Percentiles rank a stretch among this genome's conserved stretches.
Evolutionary conservation across 2,329 filamentous ascomycete genomes (phyloP).

Genomic region (Canariomyces notabilis): DNA sequence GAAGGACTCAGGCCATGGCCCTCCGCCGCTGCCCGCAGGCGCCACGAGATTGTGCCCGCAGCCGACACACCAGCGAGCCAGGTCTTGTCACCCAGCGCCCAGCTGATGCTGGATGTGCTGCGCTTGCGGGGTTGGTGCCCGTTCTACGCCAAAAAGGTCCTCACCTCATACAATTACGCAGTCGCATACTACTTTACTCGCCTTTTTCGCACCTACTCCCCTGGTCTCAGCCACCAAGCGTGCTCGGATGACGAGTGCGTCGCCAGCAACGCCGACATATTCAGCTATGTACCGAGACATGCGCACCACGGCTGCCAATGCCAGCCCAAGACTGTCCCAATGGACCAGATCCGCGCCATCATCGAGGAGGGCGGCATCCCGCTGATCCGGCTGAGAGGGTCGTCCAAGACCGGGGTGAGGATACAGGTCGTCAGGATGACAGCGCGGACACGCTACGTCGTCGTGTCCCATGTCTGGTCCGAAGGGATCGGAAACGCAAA

Average conservation of each 20-base stretch:
- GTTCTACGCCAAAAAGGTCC: constrained; percentile 18
- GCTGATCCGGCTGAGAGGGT: constrained; percentile 13
- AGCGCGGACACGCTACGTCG: constrained; percentile 15
- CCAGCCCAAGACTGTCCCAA: constrained; percentile 16
- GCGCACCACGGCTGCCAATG: constrained; percentile 18
- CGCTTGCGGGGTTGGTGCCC: constrained; percentile 22
- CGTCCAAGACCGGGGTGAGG: constrained; percentile 8
- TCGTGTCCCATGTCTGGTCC: constrained; percentile 20
- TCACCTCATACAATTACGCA: constrained; percentile 19
- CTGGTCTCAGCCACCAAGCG: constrained; percentile 11
- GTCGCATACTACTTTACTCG: constrained; percentile 21
- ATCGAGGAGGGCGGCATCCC: constrained; percentile 19
- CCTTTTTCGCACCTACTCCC: constrained; percentile 16
- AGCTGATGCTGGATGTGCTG: constrained; percentile 21
- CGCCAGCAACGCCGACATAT: constrained; percentile 19
- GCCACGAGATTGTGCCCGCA: constrained; percentile 14
- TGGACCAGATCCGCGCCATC: constrained; percentile 20
- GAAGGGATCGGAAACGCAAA: constrained; percentile 20
- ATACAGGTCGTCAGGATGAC: constrained; percentile 18
- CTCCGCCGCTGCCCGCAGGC: constrained; percentile 8
- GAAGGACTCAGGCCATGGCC: constrained; percentile 14
- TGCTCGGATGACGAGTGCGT: constrained; percentile 22
- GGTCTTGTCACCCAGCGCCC: constrained; percentile 15
- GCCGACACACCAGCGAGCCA: constrained; percentile 7
- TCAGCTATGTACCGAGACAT: constrained; percentile 19